Evolutionary conservation across 495 filamentous ascomycete genomes (phyloP), one percentile per base, ranked within the genome.

Genomic region (Annulohypoxylon nitens): DNA sequence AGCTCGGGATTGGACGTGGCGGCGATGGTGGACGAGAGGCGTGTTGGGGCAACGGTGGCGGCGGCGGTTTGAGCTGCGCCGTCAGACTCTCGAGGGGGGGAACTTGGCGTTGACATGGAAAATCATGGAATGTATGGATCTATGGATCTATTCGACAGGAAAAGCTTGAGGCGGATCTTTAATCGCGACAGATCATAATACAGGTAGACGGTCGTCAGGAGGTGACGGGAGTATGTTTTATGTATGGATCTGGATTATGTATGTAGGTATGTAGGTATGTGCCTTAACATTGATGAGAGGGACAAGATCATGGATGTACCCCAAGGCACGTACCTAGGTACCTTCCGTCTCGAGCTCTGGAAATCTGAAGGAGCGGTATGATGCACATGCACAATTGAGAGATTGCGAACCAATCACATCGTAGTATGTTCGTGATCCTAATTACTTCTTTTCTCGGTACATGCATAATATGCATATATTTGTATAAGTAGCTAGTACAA

Each of bases 1-100:
- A 99, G 90, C 84, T 96, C 89, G 50, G 85, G 86, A 71, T 84
- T 82, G 50, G 77, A 74, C 37, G 81, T 79, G 41, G 55, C 36
- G 12, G 80, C 69, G n/a, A 6, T n/a, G 37, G 80, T 69, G 36
- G 77, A 71, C 12, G 69, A 75, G 37, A 71, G 69, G 62, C 54
- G 78, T 66, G 45, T 61, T 68, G 76, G 75, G 61, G 77, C 80
- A 25, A 45, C 64, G 69, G 69, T 71, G 71, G 77, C 80, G 30
- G 51, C 65, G 69, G 69, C 73, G 70, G 70, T 71, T 74, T 63
- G 76, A 58, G 76, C 64, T 67, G 66, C 61, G 74, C 74, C 71
- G 62, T 74, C 53, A 70, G 71, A 70, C 61, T 74, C 71, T 63
- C 67, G 71, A 47, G 23, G 48, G 53, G 71, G 71, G 34, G 71